Evolutionary conservation across 345 rosid species (phyloP).

Genomic region (Alliaria petiolata): DNA sequence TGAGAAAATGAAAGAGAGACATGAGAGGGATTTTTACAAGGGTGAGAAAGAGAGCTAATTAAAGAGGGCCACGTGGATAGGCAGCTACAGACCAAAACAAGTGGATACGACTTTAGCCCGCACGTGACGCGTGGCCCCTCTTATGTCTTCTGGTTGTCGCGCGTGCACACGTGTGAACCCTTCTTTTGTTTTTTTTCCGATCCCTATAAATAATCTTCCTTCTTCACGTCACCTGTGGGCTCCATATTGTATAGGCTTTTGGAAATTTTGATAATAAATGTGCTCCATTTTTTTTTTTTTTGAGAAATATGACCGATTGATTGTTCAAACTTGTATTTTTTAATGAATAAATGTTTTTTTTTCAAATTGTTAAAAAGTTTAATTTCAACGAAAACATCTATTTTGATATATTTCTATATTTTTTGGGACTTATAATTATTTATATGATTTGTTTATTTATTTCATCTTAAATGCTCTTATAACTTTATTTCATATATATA

Average conservation of each 20-base stretch:
- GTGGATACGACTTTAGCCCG: slow-evolving; percentile 31
- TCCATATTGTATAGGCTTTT: neutral
- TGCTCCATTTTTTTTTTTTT: too few species aligned
- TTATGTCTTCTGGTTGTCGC: slow-evolving; percentile 30
- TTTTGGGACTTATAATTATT: too few species aligned
- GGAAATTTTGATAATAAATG: neutral
- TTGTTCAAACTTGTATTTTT: too few species aligned
- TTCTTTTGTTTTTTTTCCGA: slow-evolving; percentile 1
- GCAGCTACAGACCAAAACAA: slow-evolving; percentile 21
- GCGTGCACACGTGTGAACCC: slow-evolving; percentile 39
- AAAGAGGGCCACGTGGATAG: slow-evolving; percentile 11
- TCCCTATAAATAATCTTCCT: slow-evolving; percentile 17
- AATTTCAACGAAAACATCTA: too few species aligned
- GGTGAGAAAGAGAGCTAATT: neutral
- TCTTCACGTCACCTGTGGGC: slow-evolving; percentile 24
- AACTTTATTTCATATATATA: too few species aligned
- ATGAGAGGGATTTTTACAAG: neutral
- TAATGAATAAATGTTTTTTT: too few species aligned
- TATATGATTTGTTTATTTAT: too few species aligned
- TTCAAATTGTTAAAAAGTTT: too few species aligned
- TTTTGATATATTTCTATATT: too few species aligned
- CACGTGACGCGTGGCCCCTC: slow-evolving; percentile 32
- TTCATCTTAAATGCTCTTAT: too few species aligned
- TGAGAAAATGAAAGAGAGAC: neutral
- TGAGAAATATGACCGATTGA: neutral